Base-by-base conservation (phyloP, 2,329 filamentous ascomycete genomes). In the Sporothrix euskadiensis region DNA sequence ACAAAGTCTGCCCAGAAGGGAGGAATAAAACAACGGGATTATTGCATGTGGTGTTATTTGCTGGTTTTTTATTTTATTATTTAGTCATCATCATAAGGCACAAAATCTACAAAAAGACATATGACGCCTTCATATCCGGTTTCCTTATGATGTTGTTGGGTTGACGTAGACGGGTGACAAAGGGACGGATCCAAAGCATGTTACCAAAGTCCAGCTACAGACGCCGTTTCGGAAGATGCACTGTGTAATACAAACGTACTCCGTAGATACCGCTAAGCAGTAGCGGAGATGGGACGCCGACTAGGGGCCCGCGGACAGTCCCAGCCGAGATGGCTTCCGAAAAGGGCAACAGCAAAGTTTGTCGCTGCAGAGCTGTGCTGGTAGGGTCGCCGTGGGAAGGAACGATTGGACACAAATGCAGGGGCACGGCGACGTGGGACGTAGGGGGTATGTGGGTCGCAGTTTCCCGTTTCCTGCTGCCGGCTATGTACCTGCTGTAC, bases 41-140 rank as follows among this genome's bases (percentile, higher is more conserved):
- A 22, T 52, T 52, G 66, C 49, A 69, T 57, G 66, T 8, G 66
- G 66, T 69, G 66, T 69, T 69, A 47, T 56, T 71, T 59, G 19
- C 39, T 47, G 54, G 22, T 32, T 71, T 59, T 69, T 59, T 10
- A 57, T 59, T 19, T 32, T 5, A 59, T 44, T 56, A 32, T n/a
- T 4, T 63, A 63, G 59, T 63, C 41, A 44, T 65, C 35, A 26
- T 44, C n/a, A 44, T 26, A 26, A 9, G 59, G 35, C 59, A 65
- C 10, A 26, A 10, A n/a, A 65, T 44, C n/a, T 65, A 44, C 35
- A 26, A 65, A 63, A 65, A 22, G 35, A 14, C 35, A 41, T n/a
- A 49, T 2, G 6, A 26, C n/a, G 59, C 32, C 59, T 65, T 12
- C 9, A 44, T 9, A 5, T 3, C 16, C 44, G 19, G 52, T 26